Percentiles rank a stretch among this genome's conserved stretches.
phyloP scores from a whole-genome alignment of 2,329 filamentous ascomycete genomes.

The Aureobasidium sp. region DNA sequence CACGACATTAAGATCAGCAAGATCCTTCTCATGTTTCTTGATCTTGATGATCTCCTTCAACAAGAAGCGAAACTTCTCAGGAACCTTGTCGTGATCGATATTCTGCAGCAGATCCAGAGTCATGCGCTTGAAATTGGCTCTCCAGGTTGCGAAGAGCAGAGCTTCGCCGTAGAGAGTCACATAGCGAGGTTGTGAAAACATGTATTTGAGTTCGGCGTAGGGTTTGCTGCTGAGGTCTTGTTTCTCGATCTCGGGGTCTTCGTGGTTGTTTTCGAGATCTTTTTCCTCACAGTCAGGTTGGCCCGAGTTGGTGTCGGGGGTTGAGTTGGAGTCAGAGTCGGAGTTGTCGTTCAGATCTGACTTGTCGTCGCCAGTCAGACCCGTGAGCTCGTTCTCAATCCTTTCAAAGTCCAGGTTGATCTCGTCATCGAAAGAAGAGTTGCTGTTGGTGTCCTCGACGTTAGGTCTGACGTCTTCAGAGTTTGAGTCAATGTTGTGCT shows the following conservation, averaged over 20 bases:
- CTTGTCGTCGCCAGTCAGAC: no score
- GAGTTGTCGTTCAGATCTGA: no score
- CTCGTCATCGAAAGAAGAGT: background rate
- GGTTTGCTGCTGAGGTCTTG: background rate
- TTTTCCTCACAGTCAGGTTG: no score
- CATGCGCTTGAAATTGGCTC: background rate
- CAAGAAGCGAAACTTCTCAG: background rate
- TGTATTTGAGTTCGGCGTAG: background rate
- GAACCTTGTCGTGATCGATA: background rate
- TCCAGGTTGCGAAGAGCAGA: background rate
- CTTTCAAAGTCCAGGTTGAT: background rate
- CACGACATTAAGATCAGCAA: background rate
- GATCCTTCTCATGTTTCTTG: background rate
- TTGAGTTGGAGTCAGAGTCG: no score
- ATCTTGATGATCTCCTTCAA: background rate
- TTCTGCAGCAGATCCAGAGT: background rate
- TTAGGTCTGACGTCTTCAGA: no score
- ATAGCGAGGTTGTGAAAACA: background rate
- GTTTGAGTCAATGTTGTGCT: background rate
- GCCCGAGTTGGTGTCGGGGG: no score
- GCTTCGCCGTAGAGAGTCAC: background rate
- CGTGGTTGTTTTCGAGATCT: background rate
- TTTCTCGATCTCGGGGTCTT: background rate
- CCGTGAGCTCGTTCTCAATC: no score
- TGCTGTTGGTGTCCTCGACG: no score